phyloP scores from a whole-genome alignment of 495 filamentous ascomycete species.

The Hypoxylon lienhwacheense region DNA sequence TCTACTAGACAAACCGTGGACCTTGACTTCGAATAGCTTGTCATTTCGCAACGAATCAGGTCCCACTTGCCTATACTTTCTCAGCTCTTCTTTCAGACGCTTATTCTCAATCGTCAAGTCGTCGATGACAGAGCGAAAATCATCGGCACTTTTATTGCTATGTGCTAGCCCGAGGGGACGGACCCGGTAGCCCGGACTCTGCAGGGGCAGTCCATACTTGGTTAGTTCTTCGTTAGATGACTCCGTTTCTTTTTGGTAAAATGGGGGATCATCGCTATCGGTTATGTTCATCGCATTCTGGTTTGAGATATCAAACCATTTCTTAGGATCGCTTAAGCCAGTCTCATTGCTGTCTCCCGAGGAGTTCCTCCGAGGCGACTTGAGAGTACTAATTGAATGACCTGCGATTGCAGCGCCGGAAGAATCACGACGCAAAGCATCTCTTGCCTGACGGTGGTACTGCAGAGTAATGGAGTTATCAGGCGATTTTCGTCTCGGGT shows the following conservation, averaged over 20 bases:
- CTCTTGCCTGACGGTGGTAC: conserved; percentile 46
- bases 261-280: conserved; percentile 56
- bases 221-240: conserved; percentile 45
- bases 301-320: conserved; percentile 54
- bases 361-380: conserved; percentile 41
- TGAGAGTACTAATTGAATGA: neutral
- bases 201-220: conserved; percentile 16
- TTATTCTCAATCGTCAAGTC: conserved; percentile 73
- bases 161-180: conserved; percentile 39
- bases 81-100: conserved; percentile 67
- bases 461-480: conserved; percentile 46
- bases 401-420: neutral
- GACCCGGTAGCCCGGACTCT: conserved; percentile 29
- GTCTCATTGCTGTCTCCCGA: conserved; percentile 49
- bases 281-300: conserved; percentile 41
- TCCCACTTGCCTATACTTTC: conserved; percentile 65
- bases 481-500: conserved; percentile 44
- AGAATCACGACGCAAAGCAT: conserved; percentile 30
- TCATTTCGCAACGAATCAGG: conserved; percentile 61
- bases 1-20: conserved; percentile 64
- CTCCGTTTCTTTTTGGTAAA: conserved; percentile 51
- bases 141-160: conserved; percentile 32
- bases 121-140: conserved; percentile 58
- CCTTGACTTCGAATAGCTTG: conserved; percentile 74
- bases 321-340: conserved; percentile 43